Percentiles rank a stretch among this genome's conserved stretches.
These are phyloP conservation scores for Oleoguttula mirabilis DNA, from an alignment of 495 filamentous ascomycete genomes.

Conservation along the genomic window DNA sequence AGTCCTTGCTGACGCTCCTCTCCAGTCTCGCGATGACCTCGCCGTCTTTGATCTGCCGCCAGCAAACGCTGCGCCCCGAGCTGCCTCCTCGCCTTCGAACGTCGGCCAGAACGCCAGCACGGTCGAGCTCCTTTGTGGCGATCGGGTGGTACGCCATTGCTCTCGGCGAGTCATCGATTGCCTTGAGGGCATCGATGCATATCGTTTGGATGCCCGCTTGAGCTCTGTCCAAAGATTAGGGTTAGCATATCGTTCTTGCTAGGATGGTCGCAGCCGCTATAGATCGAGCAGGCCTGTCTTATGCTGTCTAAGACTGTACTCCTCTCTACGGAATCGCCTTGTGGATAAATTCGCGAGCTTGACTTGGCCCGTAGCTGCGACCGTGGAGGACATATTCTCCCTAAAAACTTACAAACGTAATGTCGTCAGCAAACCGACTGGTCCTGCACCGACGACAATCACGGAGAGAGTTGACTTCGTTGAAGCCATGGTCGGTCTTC, in stretches of 20 bases:
- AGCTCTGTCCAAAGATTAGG: too few relatives aligned
- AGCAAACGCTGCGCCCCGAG: conserved; percentile 8
- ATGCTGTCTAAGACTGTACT: too few relatives aligned
- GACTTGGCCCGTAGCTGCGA: too few relatives aligned
- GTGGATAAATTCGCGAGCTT: too few relatives aligned
- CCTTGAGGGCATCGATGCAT: conserved; percentile 13
- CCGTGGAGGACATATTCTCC: too few relatives aligned
- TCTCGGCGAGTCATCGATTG: conserved; percentile 14
- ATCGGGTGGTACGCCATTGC: conserved; percentile 20
- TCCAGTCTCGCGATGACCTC: conserved; percentile 17
- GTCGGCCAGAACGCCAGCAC: conserved; percentile 18
- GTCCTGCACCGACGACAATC: conserved; percentile 2
- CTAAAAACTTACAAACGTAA: too few relatives aligned
- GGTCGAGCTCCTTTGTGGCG: conserved; percentile 15
- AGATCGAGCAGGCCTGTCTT: too few relatives aligned
- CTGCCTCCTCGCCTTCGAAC: conserved; percentile 13
- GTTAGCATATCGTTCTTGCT: too few relatives aligned
- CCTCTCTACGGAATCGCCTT: too few relatives aligned
- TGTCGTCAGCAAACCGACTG: conserved; percentile 9
- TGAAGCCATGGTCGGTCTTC: too few relatives aligned
- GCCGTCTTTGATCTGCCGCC: conserved; percentile 10
- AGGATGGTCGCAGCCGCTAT: too few relatives aligned
- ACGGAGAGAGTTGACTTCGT: too few relatives aligned
- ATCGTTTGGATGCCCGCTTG: conserved; percentile 14
- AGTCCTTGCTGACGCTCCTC: conserved; percentile 2